A percentile compares a stretch with the other conserved stretches of the same genome.
Evolutionary conservation across 2,329 filamentous ascomycete genomes (phyloP).

Genomic region (Aspergillus arachidicola): DNA sequence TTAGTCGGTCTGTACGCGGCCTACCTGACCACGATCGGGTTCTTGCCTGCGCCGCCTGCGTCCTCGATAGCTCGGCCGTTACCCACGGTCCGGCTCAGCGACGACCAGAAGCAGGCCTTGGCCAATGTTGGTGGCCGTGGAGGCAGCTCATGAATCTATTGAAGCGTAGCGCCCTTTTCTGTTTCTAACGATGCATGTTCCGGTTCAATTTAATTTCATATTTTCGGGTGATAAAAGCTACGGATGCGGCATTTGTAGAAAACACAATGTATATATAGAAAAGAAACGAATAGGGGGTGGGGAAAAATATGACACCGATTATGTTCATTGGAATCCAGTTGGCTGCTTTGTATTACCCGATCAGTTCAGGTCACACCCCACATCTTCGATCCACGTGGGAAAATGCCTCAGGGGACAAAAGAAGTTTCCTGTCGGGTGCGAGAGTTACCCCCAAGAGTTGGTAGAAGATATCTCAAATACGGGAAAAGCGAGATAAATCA

Average conservation of each 20-base stretch:
- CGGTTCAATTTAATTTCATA: constrained; percentile 2
- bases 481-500: neutral
- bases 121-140: constrained; percentile 58
- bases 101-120: constrained; percentile 53
- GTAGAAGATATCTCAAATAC: neutral
- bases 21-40: constrained; percentile 65
- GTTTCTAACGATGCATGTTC: constrained; percentile 8
- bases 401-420: constrained; percentile 4
- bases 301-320: neutral
- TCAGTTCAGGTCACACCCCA: neutral
- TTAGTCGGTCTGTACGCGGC: constrained; percentile 65
- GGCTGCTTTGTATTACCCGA: neutral
- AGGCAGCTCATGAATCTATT: constrained; percentile 28
- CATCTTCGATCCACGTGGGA: neutral
- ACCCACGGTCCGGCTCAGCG: constrained; percentile 49
- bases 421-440: neutral
- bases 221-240: neutral
- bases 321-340: constrained; percentile 1
- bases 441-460: neutral
- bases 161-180: neutral
- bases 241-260: neutral
- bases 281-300: constrained; percentile 1
- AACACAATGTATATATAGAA: constrained; percentile 9
- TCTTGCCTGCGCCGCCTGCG: constrained; percentile 52
- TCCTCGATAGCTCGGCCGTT: constrained; percentile 34